Evolutionary conservation across 2,329 filamentous ascomycete species (phyloP).

Genomic region (Daldinia sp.): DNA sequence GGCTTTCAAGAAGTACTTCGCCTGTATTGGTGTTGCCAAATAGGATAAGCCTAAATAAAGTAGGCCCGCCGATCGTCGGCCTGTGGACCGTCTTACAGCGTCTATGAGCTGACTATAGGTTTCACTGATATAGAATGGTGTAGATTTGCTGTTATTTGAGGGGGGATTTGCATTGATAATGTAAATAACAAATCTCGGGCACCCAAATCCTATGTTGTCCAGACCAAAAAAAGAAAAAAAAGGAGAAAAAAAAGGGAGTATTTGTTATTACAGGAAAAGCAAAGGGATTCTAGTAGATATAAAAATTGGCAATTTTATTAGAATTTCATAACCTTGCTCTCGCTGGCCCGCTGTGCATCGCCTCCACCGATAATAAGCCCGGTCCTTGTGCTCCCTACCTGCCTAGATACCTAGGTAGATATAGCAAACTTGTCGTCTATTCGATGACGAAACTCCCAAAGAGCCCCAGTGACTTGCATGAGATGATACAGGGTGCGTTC

Average conservation of each 20-base stretch:
- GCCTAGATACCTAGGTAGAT: not conserved
- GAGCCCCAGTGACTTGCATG: too few species aligned
- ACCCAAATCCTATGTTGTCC: not conserved
- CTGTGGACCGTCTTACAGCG: not conserved
- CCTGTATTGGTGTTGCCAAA: conserved; percentile 45
- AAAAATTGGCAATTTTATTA: not conserved
- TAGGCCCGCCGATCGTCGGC: not conserved
- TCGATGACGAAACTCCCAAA: too few species aligned
- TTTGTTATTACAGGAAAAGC: too few species aligned
- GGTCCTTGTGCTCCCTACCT: not conserved
- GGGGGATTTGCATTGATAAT: not conserved
- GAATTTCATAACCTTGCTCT: not conserved
- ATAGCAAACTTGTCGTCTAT: too few species aligned
- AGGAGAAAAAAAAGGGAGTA: not conserved
- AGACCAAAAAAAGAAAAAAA: not conserved
- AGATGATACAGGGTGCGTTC: too few species aligned
- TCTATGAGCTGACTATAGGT: not conserved
- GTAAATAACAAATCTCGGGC: not conserved
- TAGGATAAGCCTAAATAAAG: too few species aligned
- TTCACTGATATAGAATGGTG: not conserved
- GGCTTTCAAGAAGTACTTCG: conserved; percentile 51
- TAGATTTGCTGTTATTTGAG: not conserved
- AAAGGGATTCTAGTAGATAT: too few species aligned
- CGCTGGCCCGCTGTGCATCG: not conserved
- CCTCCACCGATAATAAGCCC: not conserved